Base-by-base conservation (phyloP, 2,329 filamentous ascomycete species). In the Aureobasidium lini region DNA sequence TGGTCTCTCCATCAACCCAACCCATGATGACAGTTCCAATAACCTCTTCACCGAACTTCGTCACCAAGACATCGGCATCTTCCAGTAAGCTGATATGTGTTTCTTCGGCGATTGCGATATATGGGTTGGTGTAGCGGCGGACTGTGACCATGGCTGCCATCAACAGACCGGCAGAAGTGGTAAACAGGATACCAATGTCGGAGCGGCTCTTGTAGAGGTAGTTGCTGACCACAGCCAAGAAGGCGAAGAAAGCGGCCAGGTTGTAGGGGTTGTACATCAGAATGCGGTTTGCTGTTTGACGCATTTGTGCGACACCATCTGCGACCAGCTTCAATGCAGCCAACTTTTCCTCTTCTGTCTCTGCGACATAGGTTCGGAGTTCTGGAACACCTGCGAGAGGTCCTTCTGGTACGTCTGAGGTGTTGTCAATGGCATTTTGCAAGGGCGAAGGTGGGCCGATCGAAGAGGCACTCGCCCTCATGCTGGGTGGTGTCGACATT, bases 251-350 rank as follows among this genome's bases (percentile, higher is more conserved):
- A 1, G 70, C 13, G 1, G 70, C 64, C 31, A 79, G 64, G 65
- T 77, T 80, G 47, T 77, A 67, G 29, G 81, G 77, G 72, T 90
- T 84, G 66, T 81, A 82, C 62, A 89, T 77, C 61, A 94, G 76
- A 63, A 82, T 76, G 58, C 77, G 75, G 43, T 84, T 82, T 18
- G 88, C 84, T 8, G 81, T 75, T 69, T 90, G 86, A 62, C 87
- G 84, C 77, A 94, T 90, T 73, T 95, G 87, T 37, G 89, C 88
- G 52, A 95, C 83, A 61, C 86, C 90, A 73, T 93, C 89, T 62
- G 90, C 87, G 40, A 95, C 80, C 18, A 95, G 82, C 63, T 82
- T 82, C 54, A 95, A 78, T 16, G 86, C 86, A 59, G 84, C 80
- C 63, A 84, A 75, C 69, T 86, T 84, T 70, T 91, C 87, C 54